Evolutionary conservation across 2,329 filamentous ascomycete genomes (phyloP), one percentile per base, ranked within the genome.

Genomic region (Fusarium sp.): DNA sequence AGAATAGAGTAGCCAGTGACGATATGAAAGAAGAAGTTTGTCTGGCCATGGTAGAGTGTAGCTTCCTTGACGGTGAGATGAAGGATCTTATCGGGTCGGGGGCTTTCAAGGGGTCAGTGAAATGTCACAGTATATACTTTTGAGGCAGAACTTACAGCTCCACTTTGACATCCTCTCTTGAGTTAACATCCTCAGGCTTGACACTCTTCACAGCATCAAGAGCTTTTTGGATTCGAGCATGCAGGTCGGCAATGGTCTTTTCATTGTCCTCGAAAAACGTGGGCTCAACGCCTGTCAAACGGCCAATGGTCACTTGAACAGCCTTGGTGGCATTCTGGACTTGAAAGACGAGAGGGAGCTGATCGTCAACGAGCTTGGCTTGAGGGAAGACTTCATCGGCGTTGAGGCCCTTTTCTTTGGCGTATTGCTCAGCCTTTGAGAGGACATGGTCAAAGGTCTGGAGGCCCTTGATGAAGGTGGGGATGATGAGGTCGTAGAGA

Each of bases 291-390:
- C 73, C 74, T 5, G 73, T 74, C 27, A 74, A n/a, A 3, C 69
- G 62, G 10, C 71, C 60, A 20, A 72, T 22, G 2, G 69, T 67
- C 20, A 57, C 39, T 20, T 69, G 71, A 10, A 67, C 62, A 4
- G 54, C 59, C 52, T 72, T 76, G 38, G 57, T 63, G 15, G 62
- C 55, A 25, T 62, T 74, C 9, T 75, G 73, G 18, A 76, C 66
- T 36, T 75, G 73, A 10, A 76, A 76, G 13, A 65, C 38, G 20
- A 75, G 41, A 13, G 71, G 68, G 3, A 65, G 64, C 41, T 76
- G 71, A 22, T 76, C 74, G 13, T 75, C 68, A 14, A 76, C 15
- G 5, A 76, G 62, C 1, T 62, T 68, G 20, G 73, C 73, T 33
- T 69, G 31, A 5, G 50, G 36, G 3, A 67, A 74, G 4, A 33